phyloP scores from a whole-genome alignment of 1,284 basidiomycete genomes.

The Papiliotrema fonsecae region DNA sequence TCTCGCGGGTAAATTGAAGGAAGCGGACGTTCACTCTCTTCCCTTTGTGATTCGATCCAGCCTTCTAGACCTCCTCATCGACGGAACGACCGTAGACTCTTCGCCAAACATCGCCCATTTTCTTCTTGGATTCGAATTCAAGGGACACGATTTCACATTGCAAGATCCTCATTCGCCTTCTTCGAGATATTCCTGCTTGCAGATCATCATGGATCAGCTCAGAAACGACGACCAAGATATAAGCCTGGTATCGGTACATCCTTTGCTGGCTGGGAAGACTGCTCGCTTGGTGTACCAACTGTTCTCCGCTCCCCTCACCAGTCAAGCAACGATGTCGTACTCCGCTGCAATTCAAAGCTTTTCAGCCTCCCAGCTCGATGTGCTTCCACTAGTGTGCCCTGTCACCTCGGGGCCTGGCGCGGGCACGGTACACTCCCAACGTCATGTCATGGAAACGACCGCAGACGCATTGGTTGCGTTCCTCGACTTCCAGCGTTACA shows the following conservation, averaged over 20 bases:
- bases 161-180: slow-evolving; percentile 60
- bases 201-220: slow-evolving; percentile 73
- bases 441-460: slow-evolving; percentile 69
- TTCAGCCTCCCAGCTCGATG: slow-evolving; percentile 73
- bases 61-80: slow-evolving; percentile 80
- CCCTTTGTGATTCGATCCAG: slow-evolving; percentile 64
- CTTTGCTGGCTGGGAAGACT: slow-evolving; percentile 78
- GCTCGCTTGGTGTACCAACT: slow-evolving; percentile 81
- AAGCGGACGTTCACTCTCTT: slow-evolving; percentile 15
- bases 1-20: slow-evolving; percentile 20
- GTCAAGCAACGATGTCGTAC: slow-evolving; percentile 77
- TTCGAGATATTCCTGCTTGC: slow-evolving; percentile 66
- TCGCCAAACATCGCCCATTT: slow-evolving; percentile 85
- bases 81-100: slow-evolving; percentile 62
- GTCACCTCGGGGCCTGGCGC: slow-evolving; percentile 51
- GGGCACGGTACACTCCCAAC: slow-evolving; percentile 62
- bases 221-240: slow-evolving; percentile 53
- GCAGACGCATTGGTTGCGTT: slow-evolving; percentile 70
- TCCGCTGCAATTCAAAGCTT: slow-evolving; percentile 85
- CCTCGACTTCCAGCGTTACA: slow-evolving; percentile 74
- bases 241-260: slow-evolving; percentile 63
- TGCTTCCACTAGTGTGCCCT: slow-evolving; percentile 49
- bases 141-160: slow-evolving; percentile 48
- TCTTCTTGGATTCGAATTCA: slow-evolving; percentile 68
- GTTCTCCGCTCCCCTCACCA: slow-evolving; percentile 78